phyloP scores from a whole-genome alignment of 202 grass and related monocot species.

The Panicum hallii region DNA sequence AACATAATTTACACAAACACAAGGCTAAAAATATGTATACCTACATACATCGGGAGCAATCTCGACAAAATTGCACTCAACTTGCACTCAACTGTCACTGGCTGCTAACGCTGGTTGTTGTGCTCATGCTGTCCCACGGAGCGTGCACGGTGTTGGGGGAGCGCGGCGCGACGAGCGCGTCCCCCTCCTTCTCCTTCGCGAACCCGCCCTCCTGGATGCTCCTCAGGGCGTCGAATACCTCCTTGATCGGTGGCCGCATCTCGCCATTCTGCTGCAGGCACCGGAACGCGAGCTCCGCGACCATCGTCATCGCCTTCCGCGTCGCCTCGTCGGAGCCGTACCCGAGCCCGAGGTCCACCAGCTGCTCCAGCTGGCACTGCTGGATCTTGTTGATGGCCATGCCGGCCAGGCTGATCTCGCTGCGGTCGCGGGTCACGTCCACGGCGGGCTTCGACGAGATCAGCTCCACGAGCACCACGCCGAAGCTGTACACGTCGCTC shows the following conservation, averaged over 20 bases:
- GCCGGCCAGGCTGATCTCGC: slow-evolving; percentile 69
- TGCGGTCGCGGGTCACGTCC: slow-evolving; percentile 62
- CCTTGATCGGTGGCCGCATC: slow-evolving; percentile 78
- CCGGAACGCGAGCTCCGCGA: slow-evolving; percentile 77
- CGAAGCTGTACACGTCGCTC: slow-evolving; percentile 89
- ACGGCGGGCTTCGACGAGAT: slow-evolving; percentile 83
- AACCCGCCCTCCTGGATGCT: slow-evolving; percentile 46
- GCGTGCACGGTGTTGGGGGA: slow-evolving; percentile 68
- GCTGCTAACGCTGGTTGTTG: slow-evolving; percentile 60
- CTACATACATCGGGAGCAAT: background rate
- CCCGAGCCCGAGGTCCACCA: slow-evolving; percentile 64
- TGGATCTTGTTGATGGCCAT: slow-evolving; percentile 76
- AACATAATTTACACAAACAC: background rate
- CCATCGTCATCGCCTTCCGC: slow-evolving; percentile 63
- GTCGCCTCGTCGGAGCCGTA: slow-evolving; percentile 52
- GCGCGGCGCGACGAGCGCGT: background rate
- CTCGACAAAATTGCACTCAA: background rate
- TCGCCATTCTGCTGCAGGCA: slow-evolving; percentile 82
- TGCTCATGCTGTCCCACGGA: slow-evolving; percentile 66
- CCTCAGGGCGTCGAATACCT: slow-evolving; percentile 61
- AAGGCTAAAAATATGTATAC: background rate
- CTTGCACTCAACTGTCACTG: background rate
- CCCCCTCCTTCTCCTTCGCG: slow-evolving; percentile 40
- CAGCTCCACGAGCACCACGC: slow-evolving; percentile 75
- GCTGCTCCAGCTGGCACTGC: slow-evolving; percentile 51